phyloP scores from a whole-genome alignment of 352 stramenopile genomes.

The Pythium angustatum region DNA sequence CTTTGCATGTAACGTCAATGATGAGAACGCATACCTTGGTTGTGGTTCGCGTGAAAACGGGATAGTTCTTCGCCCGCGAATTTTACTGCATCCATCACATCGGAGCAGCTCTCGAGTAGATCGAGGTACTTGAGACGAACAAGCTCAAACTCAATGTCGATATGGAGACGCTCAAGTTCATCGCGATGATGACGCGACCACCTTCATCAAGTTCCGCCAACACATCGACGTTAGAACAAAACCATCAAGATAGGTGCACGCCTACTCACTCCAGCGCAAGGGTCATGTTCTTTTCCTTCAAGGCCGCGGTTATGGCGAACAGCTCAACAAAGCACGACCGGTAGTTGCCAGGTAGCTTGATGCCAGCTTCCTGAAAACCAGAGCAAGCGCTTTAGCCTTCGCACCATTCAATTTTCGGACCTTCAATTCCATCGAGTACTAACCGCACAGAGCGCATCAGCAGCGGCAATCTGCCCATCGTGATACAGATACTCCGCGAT shows the following conservation, averaged over 20 bases:
- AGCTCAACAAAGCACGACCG: slow-evolving; percentile 71
- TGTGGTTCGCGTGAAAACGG: slow-evolving; percentile 60
- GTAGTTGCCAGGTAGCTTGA: slow-evolving; percentile 53
- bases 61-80: slow-evolving; percentile 67
- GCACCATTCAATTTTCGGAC: background rate
- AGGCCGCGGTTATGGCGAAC: slow-evolving; percentile 59
- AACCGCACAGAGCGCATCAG: slow-evolving; percentile 71
- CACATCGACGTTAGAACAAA: background rate
- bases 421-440: background rate
- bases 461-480: slow-evolving; percentile 72
- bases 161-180: slow-evolving; percentile 46
- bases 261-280: slow-evolving; percentile 70
- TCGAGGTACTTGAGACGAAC: slow-evolving; percentile 84
- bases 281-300: slow-evolving; percentile 65
- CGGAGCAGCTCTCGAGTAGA: slow-evolving; percentile 57
- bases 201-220: slow-evolving; percentile 36
- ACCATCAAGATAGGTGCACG: background rate
- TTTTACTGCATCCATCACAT: slow-evolving; percentile 70
- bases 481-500: slow-evolving; percentile 82
- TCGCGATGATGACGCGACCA: slow-evolving; percentile 62
- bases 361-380: slow-evolving; percentile 47
- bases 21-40: slow-evolving; percentile 37
- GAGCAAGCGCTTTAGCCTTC: background rate
- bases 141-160: slow-evolving; percentile 85
- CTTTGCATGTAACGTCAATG: background rate